These are phyloP conservation scores for Hyphopichia wangnamkhiaoensis DNA, from an alignment of 1,139 yeast species.

Conservation along the genomic window DNA sequence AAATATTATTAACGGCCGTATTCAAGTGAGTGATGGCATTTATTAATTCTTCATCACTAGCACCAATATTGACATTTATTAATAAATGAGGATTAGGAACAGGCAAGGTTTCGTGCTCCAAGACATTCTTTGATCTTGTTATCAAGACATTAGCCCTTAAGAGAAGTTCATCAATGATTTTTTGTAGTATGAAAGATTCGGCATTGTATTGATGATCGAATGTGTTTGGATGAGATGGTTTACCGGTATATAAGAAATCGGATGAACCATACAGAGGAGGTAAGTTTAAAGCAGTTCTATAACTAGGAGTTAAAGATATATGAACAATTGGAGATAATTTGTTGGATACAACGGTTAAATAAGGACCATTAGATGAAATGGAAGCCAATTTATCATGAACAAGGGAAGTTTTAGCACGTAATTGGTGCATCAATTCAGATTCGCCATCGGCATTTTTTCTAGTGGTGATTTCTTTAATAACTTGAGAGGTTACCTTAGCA, in stretches of 20 bases:
- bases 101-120: conserved; percentile 77
- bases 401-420: conserved; percentile 25
- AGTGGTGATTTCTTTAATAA: conserved; percentile 43
- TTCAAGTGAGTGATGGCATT: conserved; percentile 17
- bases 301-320: conserved; percentile 48
- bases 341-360: conserved; percentile 57
- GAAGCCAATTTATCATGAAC: conserved; percentile 20
- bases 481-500: conserved; percentile 70
- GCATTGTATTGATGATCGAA: conserved; percentile 51
- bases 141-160: conserved; percentile 57
- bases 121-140: conserved; percentile 67
- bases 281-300: conserved; percentile 43
- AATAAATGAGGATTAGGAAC: conserved; percentile 68
- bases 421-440: conserved; percentile 28
- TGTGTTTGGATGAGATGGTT: conserved; percentile 35
- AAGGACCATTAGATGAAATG: conserved; percentile 22
- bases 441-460: conserved; percentile 36
- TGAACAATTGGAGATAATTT: conserved; percentile 69
- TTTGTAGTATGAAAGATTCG: conserved; percentile 65
- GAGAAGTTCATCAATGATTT: conserved; percentile 57
- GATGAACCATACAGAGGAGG: conserved; percentile 52
- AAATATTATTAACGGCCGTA: conserved; percentile 18
- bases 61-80: conserved; percentile 58
- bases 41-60: conserved; percentile 53
- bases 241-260: conserved; percentile 39